Percentiles rank a stretch among this genome's conserved stretches.
Evolutionary conservation across 129 eudicot species (phyloP).

Genomic region (Silybum marianum): DNA sequence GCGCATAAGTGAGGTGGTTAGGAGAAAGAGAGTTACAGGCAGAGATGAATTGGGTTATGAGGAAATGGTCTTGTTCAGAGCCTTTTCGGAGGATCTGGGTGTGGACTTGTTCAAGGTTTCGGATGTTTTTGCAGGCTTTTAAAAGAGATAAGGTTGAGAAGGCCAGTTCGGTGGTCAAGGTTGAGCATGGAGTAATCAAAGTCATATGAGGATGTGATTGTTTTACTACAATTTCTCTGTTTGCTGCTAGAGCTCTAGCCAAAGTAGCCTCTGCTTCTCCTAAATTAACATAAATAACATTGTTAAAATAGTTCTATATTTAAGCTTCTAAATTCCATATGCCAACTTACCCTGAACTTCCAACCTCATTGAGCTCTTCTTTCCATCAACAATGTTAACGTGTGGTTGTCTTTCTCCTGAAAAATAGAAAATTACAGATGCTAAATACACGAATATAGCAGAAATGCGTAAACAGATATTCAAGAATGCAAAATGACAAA

Average conservation of each 20-base stretch:
- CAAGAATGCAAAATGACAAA: not conserved
- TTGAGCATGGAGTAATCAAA: not conserved
- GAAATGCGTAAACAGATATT: not conserved
- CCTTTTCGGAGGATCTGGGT: conserved; percentile 60
- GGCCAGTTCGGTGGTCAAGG: not conserved
- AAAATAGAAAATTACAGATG: conserved; percentile 1
- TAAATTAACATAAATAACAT: conserved; percentile 26
- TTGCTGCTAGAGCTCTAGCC: conserved; percentile 72
- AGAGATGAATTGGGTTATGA: conserved; percentile 50
- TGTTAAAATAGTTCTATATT: not conserved
- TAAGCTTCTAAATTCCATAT: not conserved
- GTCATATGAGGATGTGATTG: conserved; percentile 9
- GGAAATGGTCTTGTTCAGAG: conserved; percentile 57
- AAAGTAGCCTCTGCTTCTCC: conserved; percentile 95
- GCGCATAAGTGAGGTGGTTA: conserved; percentile 36
- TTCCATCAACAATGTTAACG: conserved; percentile 74
- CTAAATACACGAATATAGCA: not conserved
- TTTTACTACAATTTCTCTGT: conserved; percentile 51
- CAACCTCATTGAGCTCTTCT: conserved; percentile 70
- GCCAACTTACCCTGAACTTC: conserved; percentile 73
- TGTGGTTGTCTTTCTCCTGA: conserved; percentile 86
- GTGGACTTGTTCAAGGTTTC: conserved; percentile 59
- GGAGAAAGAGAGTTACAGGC: conserved; percentile 25
- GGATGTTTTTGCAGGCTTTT: conserved; percentile 50
- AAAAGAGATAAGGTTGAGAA: conserved; percentile 34